Evolutionary conservation across 345 rosid genomes (phyloP), one percentile per base, ranked within the genome.

Genomic region (Eucalyptus pumila): DNA sequence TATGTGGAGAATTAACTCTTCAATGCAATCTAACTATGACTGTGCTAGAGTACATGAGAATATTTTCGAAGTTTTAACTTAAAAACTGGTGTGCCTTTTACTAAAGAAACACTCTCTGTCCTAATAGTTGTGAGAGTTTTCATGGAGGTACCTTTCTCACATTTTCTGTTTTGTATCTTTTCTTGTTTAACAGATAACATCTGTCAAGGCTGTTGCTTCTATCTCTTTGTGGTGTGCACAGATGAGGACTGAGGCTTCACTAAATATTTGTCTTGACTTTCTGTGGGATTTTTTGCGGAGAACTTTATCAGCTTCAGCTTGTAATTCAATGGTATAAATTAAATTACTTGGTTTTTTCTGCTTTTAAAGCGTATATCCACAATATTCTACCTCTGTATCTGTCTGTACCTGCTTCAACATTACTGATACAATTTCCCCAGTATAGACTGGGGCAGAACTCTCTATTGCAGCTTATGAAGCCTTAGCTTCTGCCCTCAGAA

Each of bases 391-490:
- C 7, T 76, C 85, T 76, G 2, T 40, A 76, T 21, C 47, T 23
- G 30, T 76, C 47, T 40, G 30, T 11, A 76, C 9, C 40, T 5
- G 2, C 85, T 21, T 76, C 85, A 76, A 76, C 47, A 40, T 80
- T 49, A 56, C 67, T 49, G 13, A 80, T n/a, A 16, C 47, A 37
- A 14, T 51, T 54, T 86, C 27, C 34, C 49, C 56, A 60, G 54
- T 87, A 89, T 93, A 97, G 99, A 91, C 91, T 81, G 96, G 91
- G 90, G 98, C 97, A 67, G 99, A 97, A 94, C 56, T 96, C 88
- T 86, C 89, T 89, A 92, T 97, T 89, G 99, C 97, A 86, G 95
- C 94, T 92, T 96, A 94, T 94, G 99, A 97, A 92, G 94, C 96
- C 50, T 92, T 95, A 89, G 94, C 93, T 88, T 91, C 94, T 37